Evolutionary conservation across 306 rosid genomes (phyloP).

Genomic region (Astragalus glycyphyllos): DNA sequence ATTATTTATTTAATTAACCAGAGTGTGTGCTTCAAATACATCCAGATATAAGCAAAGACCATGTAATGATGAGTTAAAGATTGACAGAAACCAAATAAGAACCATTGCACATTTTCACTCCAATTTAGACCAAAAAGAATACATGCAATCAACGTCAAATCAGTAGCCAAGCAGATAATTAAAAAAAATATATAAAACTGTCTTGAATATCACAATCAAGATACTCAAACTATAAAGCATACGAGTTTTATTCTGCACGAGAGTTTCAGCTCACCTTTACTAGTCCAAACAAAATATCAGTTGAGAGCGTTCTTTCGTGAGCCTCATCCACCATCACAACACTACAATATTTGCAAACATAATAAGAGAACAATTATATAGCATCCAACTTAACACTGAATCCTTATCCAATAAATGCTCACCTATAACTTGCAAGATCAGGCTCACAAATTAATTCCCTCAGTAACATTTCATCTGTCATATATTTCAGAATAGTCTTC

Average conservation of each 20-base stretch:
- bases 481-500: slow-evolving; percentile 82
- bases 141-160: slow-evolving; percentile 33
- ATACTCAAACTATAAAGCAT: slow-evolving; percentile 25
- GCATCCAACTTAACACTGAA: slow-evolving; percentile 40
- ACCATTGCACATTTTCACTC: background rate
- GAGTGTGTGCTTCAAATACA: slow-evolving; percentile 9
- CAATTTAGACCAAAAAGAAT: slow-evolving; percentile 18
- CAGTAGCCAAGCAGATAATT: slow-evolving; percentile 12
- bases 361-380: slow-evolving; percentile 34
- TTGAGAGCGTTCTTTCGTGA: slow-evolving; percentile 94
- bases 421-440: slow-evolving; percentile 89
- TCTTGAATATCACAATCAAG: slow-evolving; percentile 25
- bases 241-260: background rate
- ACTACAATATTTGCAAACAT: slow-evolving; percentile 53
- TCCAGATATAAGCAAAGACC: slow-evolving; percentile 4
- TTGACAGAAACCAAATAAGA: slow-evolving; percentile 37
- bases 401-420: slow-evolving; percentile 37
- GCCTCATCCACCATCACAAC: slow-evolving; percentile 99
- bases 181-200: slow-evolving; percentile 9
- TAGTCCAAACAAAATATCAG: slow-evolving; percentile 88
- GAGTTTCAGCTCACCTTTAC: slow-evolving; percentile 69
- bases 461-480: slow-evolving; percentile 96
- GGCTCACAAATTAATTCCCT: slow-evolving; percentile 91
- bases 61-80: slow-evolving; percentile 28
- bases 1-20: slow-evolving; percentile 23